Evolutionary conservation across 2,329 filamentous ascomycete species (phyloP).

Genomic region (Fusarium sacchari): DNA sequence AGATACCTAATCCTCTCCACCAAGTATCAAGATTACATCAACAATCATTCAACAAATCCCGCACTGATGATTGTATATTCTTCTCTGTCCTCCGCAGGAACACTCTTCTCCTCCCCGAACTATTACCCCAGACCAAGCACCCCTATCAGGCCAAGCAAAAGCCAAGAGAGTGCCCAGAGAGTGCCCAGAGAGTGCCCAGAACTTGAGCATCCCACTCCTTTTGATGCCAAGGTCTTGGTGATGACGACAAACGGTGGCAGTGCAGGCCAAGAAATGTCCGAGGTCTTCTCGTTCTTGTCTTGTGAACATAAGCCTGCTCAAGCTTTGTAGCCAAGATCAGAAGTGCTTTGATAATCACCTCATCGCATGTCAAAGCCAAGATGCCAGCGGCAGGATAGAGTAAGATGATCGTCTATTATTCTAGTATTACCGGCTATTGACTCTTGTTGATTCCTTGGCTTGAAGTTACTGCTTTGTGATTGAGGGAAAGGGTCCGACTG

Average conservation of each 20-base stretch:
- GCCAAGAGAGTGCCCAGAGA: constrained; percentile 22
- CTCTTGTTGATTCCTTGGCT: constrained; percentile 4
- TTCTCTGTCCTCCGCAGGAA: background rate
- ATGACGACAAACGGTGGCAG: constrained; percentile 44
- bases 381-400: background rate
- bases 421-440: background rate
- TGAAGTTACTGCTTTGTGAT: background rate
- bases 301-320: constrained; percentile 32
- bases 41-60: background rate
- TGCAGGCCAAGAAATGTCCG: constrained; percentile 28
- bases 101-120: background rate
- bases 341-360: constrained; percentile 12
- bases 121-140: constrained; percentile 19
- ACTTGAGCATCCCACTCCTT: constrained; percentile 9
- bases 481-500: background rate
- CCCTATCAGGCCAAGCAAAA: constrained; percentile 14
- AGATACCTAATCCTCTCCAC: background rate
- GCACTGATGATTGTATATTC: background rate
- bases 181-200: constrained; percentile 28
- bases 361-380: constrained; percentile 1
- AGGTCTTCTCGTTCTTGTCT: constrained; percentile 1
- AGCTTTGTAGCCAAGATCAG: constrained; percentile 38
- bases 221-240: constrained; percentile 40
- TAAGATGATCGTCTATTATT: background rate
- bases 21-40: background rate